Base-by-base conservation (phyloP, 1,284 basidiomycete species). In the Sanguinoderma infundibulare region DNA sequence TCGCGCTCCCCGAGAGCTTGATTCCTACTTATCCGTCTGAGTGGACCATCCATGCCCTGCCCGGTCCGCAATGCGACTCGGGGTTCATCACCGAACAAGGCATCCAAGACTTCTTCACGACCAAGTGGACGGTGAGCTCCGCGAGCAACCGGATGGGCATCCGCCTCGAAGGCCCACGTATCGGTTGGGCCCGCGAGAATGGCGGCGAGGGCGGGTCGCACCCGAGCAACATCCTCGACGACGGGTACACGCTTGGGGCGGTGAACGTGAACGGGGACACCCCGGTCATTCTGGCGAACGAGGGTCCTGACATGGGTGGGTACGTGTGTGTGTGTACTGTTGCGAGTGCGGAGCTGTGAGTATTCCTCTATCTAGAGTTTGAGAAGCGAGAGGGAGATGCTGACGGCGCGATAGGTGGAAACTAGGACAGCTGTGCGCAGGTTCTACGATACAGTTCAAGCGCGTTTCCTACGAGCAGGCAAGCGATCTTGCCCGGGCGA, bases 181-280 rank as follows among this genome's bases (percentile, higher is more conserved):
- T 90, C 47, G 66, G 75, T 9, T 92, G 87, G 87, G 82, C 87
- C 0, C 78, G 89, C 39, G 63, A 71, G 17, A 84, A 79, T 55
- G 89, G 90, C 15, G 89, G 89, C 0, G 84, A 90, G 69, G 90
- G 90, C 7, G 90, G 90, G 0, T 84, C 85, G 12, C 90, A 92
- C 71, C 89, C 89, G 0, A 85, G 83, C 40, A 91, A 91, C 67
- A 86, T 91, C 52, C 79, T 89, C 22, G 89, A 91, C 65, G 87
- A 89, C 61, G 87, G 84, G 2, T 91, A 91, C 69, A 81, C 84
- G 0, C 75, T 79, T 24, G 87, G 87, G 5, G 80, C 83, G 1
- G 72, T 91, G 63, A 87, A 87, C 64, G 65, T 90, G 65, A 91
- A 91, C 66, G 90, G 90, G 2, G 89, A 92, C 68, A 89, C 87